Conservation (phyloP, 768 basidiomycete genomes). For the Boletus rufocinnamomeus region DNA sequence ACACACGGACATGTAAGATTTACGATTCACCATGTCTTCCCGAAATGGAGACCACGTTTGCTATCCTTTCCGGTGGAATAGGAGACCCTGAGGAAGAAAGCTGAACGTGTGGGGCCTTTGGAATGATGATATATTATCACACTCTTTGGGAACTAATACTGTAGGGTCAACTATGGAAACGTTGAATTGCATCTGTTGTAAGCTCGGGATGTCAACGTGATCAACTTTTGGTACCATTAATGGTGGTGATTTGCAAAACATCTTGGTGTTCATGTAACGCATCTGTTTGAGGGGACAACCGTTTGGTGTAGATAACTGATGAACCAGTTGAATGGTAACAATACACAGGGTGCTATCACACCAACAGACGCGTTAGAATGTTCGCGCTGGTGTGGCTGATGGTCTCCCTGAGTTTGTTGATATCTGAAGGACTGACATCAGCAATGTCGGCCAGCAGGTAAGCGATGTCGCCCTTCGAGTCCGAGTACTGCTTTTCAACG, state of each 20-base stretch:
- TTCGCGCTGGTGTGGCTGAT: conserved; percentile 83
- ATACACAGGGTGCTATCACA: conserved; percentile 36
- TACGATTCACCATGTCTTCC: conserved; percentile 98
- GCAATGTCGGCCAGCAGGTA: conserved; percentile 98
- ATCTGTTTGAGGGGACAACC: conserved; percentile 1
- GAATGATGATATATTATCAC: conserved; percentile 1
- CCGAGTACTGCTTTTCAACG: conserved; percentile 99
- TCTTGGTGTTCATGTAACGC: background rate
- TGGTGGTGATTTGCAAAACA: background rate
- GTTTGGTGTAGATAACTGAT: conserved; percentile 18
- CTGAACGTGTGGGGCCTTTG: conserved; percentile 30
- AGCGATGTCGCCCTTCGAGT: conserved; percentile 89
- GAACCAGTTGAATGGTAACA: conserved; percentile 55
- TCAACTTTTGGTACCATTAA: background rate
- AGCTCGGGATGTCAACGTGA: background rate
- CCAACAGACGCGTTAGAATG: conserved; percentile 86
- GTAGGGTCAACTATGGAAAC: conserved; percentile 9
- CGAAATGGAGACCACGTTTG: conserved; percentile 94
- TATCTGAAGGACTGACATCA: conserved; percentile 78
- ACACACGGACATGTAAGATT: conserved; percentile 93
- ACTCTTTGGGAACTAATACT: background rate
- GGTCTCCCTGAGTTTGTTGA: conserved; percentile 73
- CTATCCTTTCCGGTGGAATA: conserved; percentile 88
- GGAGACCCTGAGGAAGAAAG: conserved; percentile 91
- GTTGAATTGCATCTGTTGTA: conserved; percentile 20